A percentile compares a stretch with the other conserved stretches of the same genome.
Conservation (phyloP, 148 eudicot genomes). For the Persicaria tinctoria region DNA sequence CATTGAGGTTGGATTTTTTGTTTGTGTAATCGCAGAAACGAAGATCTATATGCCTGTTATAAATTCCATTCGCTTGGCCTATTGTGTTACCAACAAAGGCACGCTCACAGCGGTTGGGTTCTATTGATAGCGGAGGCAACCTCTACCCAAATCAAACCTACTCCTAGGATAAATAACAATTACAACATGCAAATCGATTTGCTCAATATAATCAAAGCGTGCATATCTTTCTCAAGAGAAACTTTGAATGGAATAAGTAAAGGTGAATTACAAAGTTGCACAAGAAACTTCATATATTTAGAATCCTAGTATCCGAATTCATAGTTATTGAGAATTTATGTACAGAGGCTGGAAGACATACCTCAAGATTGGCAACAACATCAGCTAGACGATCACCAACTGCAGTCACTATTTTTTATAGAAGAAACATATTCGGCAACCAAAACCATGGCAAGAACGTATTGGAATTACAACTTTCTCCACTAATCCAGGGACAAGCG, state of each 20-base stretch:
- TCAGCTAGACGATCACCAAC: slow-evolving; percentile 68
- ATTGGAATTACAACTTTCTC: slow-evolving; percentile 90
- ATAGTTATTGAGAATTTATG: neutral
- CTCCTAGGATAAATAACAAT: no score
- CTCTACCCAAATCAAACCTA: slow-evolving; percentile 36
- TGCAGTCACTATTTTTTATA: slow-evolving; percentile 50
- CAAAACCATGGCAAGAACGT: slow-evolving; percentile 61
- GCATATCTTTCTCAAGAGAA: no score
- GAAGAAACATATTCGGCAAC: slow-evolving; percentile 62
- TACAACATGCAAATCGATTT: no score
- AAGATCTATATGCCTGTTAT: slow-evolving; percentile 86
- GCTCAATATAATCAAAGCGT: no score
- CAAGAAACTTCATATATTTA: no score
- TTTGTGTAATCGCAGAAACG: slow-evolving; percentile 84
- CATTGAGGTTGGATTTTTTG: slow-evolving; percentile 84
- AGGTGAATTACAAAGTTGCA: no score
- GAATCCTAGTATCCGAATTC: neutral
- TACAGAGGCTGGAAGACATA: slow-evolving; percentile 20
- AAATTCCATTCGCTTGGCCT: slow-evolving; percentile 98
- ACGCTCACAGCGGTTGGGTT: slow-evolving; percentile 78
- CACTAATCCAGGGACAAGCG: slow-evolving; percentile 84
- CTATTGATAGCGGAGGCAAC: slow-evolving; percentile 91
- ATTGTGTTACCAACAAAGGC: slow-evolving; percentile 97
- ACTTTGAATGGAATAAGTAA: no score
- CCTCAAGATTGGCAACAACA: slow-evolving; percentile 66